Conservation (phyloP, 495 filamentous ascomycete species). For the Aspergillus heteromorphus region DNA sequence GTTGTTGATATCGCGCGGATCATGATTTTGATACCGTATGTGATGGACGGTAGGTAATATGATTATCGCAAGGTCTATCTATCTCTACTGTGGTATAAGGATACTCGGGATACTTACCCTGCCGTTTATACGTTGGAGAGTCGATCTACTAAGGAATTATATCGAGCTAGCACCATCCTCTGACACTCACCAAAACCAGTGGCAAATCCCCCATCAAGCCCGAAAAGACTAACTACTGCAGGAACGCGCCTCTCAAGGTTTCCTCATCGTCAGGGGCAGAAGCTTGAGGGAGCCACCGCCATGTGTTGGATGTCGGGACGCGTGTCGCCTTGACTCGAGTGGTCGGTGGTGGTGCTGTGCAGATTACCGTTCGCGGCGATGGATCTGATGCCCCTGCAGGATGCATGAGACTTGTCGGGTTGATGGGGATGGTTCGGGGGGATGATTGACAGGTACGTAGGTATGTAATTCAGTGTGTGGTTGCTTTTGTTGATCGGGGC, state of each 20-base stretch:
- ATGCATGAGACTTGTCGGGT: not conserved
- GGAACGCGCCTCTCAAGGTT: not conserved
- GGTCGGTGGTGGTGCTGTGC: not conserved
- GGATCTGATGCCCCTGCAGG: not conserved
- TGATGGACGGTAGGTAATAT: too few species aligned
- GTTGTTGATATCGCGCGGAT: too few species aligned
- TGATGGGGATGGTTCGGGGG: not conserved
- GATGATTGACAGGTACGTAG: not conserved
- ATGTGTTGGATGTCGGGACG: not conserved
- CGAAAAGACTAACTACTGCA: not conserved
- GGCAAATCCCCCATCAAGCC: too few species aligned
- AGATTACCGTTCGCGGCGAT: too few species aligned
- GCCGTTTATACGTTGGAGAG: too few species aligned
- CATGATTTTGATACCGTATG: too few species aligned
- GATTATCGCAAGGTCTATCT: too few species aligned
- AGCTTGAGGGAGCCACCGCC: not conserved
- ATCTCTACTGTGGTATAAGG: too few species aligned
- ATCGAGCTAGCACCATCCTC: too few species aligned
- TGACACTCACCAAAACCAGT: too few species aligned
- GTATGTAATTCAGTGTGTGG: not conserved
- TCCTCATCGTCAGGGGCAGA: not conserved
- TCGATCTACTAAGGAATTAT: too few species aligned
- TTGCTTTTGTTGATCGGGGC: not conserved
- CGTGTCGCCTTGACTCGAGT: constrained; percentile 3
- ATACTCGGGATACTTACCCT: too few species aligned